phyloP scores from a whole-genome alignment of 441 rosid species.

The Cnidoscolus chayamansa region DNA sequence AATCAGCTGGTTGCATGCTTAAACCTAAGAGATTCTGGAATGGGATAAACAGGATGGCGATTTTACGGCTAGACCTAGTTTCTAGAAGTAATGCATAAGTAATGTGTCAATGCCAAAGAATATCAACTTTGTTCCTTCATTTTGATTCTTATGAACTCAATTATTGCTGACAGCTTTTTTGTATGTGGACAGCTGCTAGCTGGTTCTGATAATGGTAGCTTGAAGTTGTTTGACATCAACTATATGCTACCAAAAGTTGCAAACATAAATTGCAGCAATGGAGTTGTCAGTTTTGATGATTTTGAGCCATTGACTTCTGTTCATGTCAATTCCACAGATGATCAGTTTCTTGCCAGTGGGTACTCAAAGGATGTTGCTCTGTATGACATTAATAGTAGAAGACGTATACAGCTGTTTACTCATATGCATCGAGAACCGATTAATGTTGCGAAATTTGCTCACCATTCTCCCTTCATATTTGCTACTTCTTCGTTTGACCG shows the following conservation, averaged over 20 bases:
- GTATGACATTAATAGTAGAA: conserved; percentile 73
- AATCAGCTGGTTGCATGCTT: background rate
- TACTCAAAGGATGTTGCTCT: conserved; percentile 82
- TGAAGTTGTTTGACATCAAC: conserved; percentile 68
- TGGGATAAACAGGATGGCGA: background rate
- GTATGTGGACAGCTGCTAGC: conserved; percentile 62
- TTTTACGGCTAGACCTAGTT: background rate
- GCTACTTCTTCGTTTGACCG: conserved; percentile 91
- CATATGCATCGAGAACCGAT: conserved; percentile 90
- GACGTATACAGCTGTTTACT: conserved; percentile 61
- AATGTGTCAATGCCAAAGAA: background rate
- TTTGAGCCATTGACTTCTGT: conserved; percentile 92
- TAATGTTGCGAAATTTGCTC: conserved; percentile 84
- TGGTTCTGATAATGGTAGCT: conserved; percentile 87
- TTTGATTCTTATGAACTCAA: background rate
- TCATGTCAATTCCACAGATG: conserved; percentile 79
- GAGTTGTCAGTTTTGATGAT: conserved; percentile 64
- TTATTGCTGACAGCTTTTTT: background rate
- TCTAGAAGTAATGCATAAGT: background rate
- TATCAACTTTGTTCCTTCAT: background rate
- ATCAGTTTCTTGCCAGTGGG: conserved; percentile 88
- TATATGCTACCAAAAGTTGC: conserved; percentile 41
- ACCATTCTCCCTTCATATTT: conserved; percentile 76
- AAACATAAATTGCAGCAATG: conserved; percentile 29
- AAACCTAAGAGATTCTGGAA: background rate